phyloP scores from a whole-genome alignment of 2,329 filamentous ascomycete genomes.

The Cryphonectria parasitica region DNA sequence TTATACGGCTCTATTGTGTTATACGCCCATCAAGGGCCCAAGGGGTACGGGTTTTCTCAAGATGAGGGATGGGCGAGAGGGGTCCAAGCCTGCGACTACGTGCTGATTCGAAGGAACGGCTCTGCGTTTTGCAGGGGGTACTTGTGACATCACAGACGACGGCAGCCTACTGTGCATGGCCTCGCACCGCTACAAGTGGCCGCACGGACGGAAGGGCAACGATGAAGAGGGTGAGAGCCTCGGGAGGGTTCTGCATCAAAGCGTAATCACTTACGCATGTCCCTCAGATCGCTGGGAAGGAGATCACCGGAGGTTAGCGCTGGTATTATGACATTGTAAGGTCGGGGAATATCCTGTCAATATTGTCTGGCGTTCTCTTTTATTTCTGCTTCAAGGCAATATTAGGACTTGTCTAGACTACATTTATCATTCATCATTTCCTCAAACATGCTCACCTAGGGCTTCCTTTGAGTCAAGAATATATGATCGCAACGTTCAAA shows the following conservation, averaged over 20 bases:
- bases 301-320: slow-evolving; percentile 6
- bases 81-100: background rate
- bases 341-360: slow-evolving; percentile 22
- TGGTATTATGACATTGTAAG: slow-evolving; percentile 17
- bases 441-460: background rate
- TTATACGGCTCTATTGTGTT: background rate
- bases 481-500: background rate
- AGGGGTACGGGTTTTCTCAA: background rate
- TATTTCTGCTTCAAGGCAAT: slow-evolving; percentile 5
- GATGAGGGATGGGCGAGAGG: background rate
- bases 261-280: background rate
- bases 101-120: background rate
- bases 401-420: background rate
- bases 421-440: background rate
- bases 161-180: slow-evolving; percentile 5
- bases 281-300: background rate
- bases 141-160: slow-evolving; percentile 1
- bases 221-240: slow-evolving; percentile 1
- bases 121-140: background rate
- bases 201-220: background rate
- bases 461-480: background rate
- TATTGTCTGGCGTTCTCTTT: slow-evolving; percentile 20
- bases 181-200: background rate
- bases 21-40: background rate
- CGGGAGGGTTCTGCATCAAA: slow-evolving; percentile 8